Percentiles rank a stretch among this genome's conserved stretches.
Evolutionary conservation across 257 asterid species (phyloP).

Genomic region (Misopates orontium): DNA sequence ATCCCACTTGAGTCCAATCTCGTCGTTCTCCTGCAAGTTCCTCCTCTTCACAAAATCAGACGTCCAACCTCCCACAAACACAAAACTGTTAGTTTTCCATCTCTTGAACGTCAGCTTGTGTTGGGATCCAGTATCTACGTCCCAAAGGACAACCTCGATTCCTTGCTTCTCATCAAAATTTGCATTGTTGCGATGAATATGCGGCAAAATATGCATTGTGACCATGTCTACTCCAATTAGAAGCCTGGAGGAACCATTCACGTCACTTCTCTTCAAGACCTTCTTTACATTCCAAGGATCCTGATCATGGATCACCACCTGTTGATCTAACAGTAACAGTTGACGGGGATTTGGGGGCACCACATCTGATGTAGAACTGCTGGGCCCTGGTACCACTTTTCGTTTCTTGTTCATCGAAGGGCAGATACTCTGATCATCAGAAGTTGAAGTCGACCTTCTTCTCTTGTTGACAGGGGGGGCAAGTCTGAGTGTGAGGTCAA

Average conservation of each 20-base stretch:
- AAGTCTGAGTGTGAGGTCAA: no score
- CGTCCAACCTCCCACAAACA: not conserved
- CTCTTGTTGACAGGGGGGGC: no score
- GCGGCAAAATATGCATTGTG: not conserved
- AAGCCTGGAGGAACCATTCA: not conserved
- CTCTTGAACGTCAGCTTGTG: not conserved
- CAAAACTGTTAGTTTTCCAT: not conserved
- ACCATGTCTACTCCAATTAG: not conserved
- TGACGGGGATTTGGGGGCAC: no score
- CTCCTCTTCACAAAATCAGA: not conserved
- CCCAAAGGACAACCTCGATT: not conserved
- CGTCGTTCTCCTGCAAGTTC: not conserved
- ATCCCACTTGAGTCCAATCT: constrained; percentile 2
- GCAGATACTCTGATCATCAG: no score
- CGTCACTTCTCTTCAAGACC: not conserved
- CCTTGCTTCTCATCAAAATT: not conserved
- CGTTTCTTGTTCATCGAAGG: no score
- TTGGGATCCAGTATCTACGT: not conserved
- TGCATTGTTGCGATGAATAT: not conserved
- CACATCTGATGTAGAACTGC: no score
- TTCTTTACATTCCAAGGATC: not conserved
- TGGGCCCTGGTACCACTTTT: no score
- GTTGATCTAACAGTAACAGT: no score
- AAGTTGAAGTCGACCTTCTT: no score
- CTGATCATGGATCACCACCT: no score